A percentile compares a stretch with the other conserved stretches of the same genome.
Conservation (phyloP, 2,329 filamentous ascomycete species). For the Colletotrichum abscissum region DNA sequence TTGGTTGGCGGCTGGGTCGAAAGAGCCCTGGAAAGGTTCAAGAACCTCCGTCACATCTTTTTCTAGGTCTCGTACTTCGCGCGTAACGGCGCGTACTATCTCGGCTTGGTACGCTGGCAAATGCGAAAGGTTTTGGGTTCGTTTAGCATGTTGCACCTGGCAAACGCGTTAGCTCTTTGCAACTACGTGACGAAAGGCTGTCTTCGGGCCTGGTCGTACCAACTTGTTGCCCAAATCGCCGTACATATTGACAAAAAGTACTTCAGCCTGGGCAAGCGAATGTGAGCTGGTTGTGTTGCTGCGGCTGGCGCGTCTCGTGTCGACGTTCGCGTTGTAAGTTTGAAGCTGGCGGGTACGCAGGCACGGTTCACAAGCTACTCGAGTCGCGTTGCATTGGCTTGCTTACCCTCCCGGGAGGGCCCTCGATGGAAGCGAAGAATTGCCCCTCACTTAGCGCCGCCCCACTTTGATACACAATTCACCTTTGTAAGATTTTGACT, state of each 20-base stretch:
- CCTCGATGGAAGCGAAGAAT: slow-evolving; percentile 9
- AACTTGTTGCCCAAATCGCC: slow-evolving; percentile 89
- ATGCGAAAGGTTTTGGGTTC: slow-evolving; percentile 86
- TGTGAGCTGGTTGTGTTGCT: neutral
- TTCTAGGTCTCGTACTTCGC: slow-evolving; percentile 93
- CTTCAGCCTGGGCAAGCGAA: neutral
- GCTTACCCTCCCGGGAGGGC: slow-evolving; percentile 12
- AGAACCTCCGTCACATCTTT: slow-evolving; percentile 84
- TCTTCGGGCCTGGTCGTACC: slow-evolving; percentile 55
- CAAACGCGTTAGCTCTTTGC: slow-evolving; percentile 35
- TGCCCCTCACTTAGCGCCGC: slow-evolving; percentile 35
- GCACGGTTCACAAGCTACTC: neutral
- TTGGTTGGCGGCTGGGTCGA: slow-evolving; percentile 85
- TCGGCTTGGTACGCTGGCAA: slow-evolving; percentile 94
- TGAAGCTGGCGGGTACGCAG: neutral
- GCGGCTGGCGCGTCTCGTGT: neutral
- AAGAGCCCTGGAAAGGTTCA: slow-evolving; percentile 84
- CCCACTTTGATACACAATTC: slow-evolving; percentile 20
- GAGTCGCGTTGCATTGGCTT: slow-evolving; percentile 31
- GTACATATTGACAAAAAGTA: slow-evolving; percentile 73
- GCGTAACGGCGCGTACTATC: slow-evolving; percentile 85
- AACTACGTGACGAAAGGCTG: neutral
- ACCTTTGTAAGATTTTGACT: neutral
- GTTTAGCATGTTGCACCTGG: slow-evolving; percentile 94
- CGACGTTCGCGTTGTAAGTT: neutral